These are phyloP conservation scores for Populus hybrid DNA, from an alignment of 441 rosid genomes.

Conservation along the genomic window DNA sequence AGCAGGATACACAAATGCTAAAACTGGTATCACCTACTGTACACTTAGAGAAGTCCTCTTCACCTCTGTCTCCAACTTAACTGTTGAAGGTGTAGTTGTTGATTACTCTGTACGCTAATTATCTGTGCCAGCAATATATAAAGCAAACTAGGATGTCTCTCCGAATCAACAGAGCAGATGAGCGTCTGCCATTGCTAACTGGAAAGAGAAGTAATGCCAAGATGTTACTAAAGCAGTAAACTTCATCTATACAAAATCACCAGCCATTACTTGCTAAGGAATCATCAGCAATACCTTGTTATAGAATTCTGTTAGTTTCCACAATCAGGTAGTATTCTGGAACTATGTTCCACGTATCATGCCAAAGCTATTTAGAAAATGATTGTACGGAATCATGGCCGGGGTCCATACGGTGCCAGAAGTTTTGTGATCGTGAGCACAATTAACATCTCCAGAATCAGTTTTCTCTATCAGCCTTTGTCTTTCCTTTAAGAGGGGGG, in stretches of 20 bases:
- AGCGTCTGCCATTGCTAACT: not conserved
- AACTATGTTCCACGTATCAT: not conserved
- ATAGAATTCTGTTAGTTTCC: conserved; percentile 10
- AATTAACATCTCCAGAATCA: conserved; percentile 15
- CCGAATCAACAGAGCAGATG: not conserved
- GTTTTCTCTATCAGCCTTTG: conserved; percentile 20
- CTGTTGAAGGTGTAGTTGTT: not conserved
- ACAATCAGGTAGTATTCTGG: conserved; percentile 1
- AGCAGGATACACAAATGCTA: too few species aligned
- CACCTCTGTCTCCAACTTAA: not conserved
- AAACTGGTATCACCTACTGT: not conserved
- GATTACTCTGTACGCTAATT: conserved; percentile 10
- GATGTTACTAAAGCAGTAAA: not conserved
- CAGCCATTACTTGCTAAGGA: not conserved
- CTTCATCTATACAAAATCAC: not conserved
- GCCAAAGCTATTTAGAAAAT: conserved; percentile 8
- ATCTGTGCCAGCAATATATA: conserved; percentile 9
- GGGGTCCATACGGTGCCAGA: not conserved
- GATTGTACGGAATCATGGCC: conserved; percentile 14
- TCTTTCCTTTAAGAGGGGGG: conserved; percentile 34
- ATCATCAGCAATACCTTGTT: not conserved
- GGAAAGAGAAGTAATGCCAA: not conserved
- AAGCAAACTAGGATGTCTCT: not conserved
- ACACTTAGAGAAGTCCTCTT: conserved; percentile 5
- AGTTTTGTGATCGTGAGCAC: conserved; percentile 16